Percentiles rank a stretch among this genome's conserved stretches.
Evolutionary conservation across 2,329 filamentous ascomycete species (phyloP).

Genomic region (Fusarium protoensiforme): DNA sequence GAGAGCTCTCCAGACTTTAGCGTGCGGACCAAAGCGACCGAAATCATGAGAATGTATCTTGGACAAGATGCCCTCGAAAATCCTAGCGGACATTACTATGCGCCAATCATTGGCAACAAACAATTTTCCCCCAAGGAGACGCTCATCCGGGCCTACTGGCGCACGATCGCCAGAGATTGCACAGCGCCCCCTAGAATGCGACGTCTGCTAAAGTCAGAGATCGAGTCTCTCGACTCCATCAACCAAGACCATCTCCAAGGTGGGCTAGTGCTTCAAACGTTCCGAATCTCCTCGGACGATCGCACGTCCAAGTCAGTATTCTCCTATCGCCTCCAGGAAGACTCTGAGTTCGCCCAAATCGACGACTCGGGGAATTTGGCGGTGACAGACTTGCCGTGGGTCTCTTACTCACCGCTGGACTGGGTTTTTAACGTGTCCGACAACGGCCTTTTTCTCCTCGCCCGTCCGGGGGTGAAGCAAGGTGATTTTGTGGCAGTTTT

Average conservation of each 20-base stretch:
- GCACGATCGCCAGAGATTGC: conserved; percentile 17
- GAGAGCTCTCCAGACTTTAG: neutral
- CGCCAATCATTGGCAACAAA: neutral
- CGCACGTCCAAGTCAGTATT: neutral
- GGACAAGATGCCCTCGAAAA: neutral
- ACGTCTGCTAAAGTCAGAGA: neutral
- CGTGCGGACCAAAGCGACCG: fast-evolving
- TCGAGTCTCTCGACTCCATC: neutral
- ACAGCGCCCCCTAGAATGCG: conserved; percentile 12
- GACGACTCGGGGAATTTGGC: neutral
- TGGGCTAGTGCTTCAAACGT: neutral
- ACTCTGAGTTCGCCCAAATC: neutral
- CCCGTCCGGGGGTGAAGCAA: neutral
- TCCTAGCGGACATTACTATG: neutral
- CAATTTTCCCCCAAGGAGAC: neutral
- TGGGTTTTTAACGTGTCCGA: neutral
- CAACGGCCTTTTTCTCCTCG: conserved; percentile 11
- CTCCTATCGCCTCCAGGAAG: neutral
- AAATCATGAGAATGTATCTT: neutral
- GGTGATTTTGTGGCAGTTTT: conserved; percentile 18
- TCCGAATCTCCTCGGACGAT: neutral
- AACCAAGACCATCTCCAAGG: neutral
- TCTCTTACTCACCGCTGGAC: neutral
- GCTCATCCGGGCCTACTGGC: conserved; percentile 7
- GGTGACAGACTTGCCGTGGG: neutral